Conservation (phyloP, 345 rosid genomes). For the Eucalyptus curtisii region DNA sequence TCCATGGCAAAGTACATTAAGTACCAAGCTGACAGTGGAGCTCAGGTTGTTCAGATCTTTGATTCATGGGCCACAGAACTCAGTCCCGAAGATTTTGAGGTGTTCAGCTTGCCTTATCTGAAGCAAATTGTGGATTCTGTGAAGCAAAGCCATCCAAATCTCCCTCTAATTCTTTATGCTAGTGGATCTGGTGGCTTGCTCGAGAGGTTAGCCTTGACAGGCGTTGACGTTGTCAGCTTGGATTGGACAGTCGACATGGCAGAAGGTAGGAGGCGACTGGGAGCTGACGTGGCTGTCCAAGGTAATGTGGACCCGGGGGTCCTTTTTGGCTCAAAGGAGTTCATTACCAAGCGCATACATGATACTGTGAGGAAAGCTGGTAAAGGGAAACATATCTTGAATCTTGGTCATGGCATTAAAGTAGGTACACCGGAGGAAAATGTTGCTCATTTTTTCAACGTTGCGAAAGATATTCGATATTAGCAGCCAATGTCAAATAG, state of each 20-base stretch:
- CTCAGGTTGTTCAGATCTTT: conserved; percentile 96
- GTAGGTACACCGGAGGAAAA: conserved; percentile 96
- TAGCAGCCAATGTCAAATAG: neutral
- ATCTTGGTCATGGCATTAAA: conserved; percentile 91
- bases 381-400: conserved; percentile 71
- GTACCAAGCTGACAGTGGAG: conserved; percentile 81
- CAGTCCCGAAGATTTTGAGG: conserved; percentile 90
- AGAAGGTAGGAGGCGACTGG: conserved; percentile 82
- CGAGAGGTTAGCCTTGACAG: conserved; percentile 78
- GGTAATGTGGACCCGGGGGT: conserved; percentile 96
- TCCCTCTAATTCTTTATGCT: conserved; percentile 83
- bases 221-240: conserved; percentile 93
- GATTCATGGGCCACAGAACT: conserved; percentile 99
- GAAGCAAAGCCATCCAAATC: conserved; percentile 76
- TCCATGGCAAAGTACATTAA: conserved; percentile 84
- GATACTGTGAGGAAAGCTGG: conserved; percentile 93
- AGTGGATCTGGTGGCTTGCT: conserved; percentile 95
- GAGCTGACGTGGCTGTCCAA: conserved; percentile 71
- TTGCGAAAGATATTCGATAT: conserved; percentile 75
- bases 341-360: conserved; percentile 70
- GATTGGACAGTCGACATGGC: conserved; percentile 99
- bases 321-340: conserved; percentile 81
- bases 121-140: conserved; percentile 79
- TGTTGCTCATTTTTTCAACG: conserved; percentile 90
- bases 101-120: conserved; percentile 83